Percentiles rank a stretch among this genome's conserved stretches.
Conservation (phyloP, 1,284 basidiomycete genomes). For the Malassezia arunalokei region DNA sequence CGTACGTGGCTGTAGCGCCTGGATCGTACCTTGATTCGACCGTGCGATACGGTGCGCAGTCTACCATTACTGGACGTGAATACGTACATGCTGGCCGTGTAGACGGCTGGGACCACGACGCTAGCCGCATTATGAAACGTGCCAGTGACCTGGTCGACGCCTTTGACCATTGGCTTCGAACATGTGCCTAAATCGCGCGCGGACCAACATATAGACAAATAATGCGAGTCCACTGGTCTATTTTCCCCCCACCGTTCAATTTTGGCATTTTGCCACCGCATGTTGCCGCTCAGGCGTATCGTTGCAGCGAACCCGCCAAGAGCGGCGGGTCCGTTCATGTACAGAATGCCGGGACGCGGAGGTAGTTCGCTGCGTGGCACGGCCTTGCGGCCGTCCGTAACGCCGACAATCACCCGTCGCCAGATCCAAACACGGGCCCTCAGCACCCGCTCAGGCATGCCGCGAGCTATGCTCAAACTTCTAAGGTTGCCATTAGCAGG, state of each 20-base stretch:
- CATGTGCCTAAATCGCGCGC: neutral
- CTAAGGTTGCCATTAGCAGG: conserved; percentile 35
- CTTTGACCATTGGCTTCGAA: conserved; percentile 9
- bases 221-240: too few relatives aligned
- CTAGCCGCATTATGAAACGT: conserved; percentile 1
- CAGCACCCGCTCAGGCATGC: conserved; percentile 35
- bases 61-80: conserved; percentile 33
- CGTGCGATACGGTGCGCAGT: conserved; percentile 35
- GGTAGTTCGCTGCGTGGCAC: neutral
- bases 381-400: neutral
- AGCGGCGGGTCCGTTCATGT: neutral
- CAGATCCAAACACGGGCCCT: conserved; percentile 37
- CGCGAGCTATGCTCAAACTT: conserved; percentile 29
- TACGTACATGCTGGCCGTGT: conserved; percentile 32
- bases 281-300: conserved; percentile 2
- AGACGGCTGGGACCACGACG: conserved; percentile 23
- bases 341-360: conserved; percentile 8
- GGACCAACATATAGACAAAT: neutral
- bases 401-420: conserved; percentile 1
- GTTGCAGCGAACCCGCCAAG: neutral
- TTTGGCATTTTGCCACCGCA: neutral
- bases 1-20: conserved; percentile 33
- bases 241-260: neutral
- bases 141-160: conserved; percentile 13
- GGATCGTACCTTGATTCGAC: conserved; percentile 20